Evolutionary conservation across 2,329 filamentous ascomycete species (phyloP).

Genomic region (Exophiala xenobiotica): DNA sequence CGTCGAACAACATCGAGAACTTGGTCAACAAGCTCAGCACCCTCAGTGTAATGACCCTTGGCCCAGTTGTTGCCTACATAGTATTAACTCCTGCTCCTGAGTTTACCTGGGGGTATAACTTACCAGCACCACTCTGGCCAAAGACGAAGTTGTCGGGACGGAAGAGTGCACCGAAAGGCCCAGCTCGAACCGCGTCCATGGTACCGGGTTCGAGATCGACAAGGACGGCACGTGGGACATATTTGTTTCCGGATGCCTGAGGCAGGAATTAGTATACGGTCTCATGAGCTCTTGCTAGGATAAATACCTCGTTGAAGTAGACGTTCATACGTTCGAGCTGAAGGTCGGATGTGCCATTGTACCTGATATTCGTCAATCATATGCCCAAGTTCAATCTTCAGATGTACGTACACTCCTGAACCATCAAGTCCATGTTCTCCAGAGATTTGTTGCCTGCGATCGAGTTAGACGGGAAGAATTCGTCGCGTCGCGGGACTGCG

Average conservation of each 20-base stretch:
- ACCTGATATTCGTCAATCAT: conserved; percentile 53
- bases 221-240: conserved; percentile 97
- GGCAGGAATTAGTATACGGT: conserved; percentile 11
- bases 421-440: conserved; percentile 96
- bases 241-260: conserved; percentile 95
- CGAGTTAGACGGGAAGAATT: conserved; percentile 40
- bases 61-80: conserved; percentile 99
- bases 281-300: background rate
- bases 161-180: conserved; percentile 98
- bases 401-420: conserved; percentile 78
- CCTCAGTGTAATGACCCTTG: conserved; percentile 99
- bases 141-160: conserved; percentile 99
- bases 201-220: conserved; percentile 99
- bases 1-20: conserved; percentile 98
- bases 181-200: conserved; percentile 98
- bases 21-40: conserved; percentile 97
- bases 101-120: too few relatives aligned
- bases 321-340: conserved; percentile 99
- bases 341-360: conserved; percentile 97
- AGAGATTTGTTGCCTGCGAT: conserved; percentile 71
- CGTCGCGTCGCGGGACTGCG: conserved; percentile 38
- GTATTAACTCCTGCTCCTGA: too few relatives aligned
- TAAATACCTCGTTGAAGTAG: conserved; percentile 88
- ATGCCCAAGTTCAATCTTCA: background rate
- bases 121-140: conserved; percentile 94